Base-by-base conservation (phyloP, 208 protist genomes). In the Sergeia podlipaevii region DNA sequence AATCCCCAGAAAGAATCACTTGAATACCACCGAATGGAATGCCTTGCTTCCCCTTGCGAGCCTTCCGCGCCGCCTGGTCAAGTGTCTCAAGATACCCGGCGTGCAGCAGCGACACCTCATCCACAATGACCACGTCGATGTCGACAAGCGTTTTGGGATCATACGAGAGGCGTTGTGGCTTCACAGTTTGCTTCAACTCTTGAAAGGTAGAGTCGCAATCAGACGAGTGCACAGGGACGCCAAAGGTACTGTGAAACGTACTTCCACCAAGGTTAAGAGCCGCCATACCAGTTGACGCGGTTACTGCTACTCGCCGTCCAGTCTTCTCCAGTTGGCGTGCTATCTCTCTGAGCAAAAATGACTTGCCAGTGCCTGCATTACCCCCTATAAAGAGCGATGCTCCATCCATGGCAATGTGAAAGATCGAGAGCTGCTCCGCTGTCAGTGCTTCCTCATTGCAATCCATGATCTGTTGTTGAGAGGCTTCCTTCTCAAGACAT, bases 1-100 rank as follows among this genome's bases (percentile, higher is more conserved):
- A 95, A 55, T 95, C 89, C 30, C 89, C 89, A 26, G 62, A 89
- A 2, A 91, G 53, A 60, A 95, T 82, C 4, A 95, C 29, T 38
- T 93, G 89, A 48, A 93, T 79, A 15, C 89, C 89, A 50, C 89
- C 89, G 66, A 95, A 93, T 17, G 78, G 70, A 20, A 66, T 42
- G 44, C 64, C 21, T 13, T 29, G 45, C 18, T 54, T 28, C 34
- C 60, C 70, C 2, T 61, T 71, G 20, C 38, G 45, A 2, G 60
- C 49, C 2, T 15, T 20, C 7, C 80, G 74, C n/a, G 68, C 69
- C 15, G 61, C 59, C 2, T 45, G 41, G 37, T 88, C 72, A 4
- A 88, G 48, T 4, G 62, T 50, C 42, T 88, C 75, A 27, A 88
- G 54, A 27, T 78, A 72, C 4, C 66, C 68, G 3, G 67, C 67